A percentile compares a stretch with the other conserved stretches of the same genome.
Evolutionary conservation across 225 moss, liverwort and hornwort genomes (phyloP).

Genomic region (Neckera pumila): DNA sequence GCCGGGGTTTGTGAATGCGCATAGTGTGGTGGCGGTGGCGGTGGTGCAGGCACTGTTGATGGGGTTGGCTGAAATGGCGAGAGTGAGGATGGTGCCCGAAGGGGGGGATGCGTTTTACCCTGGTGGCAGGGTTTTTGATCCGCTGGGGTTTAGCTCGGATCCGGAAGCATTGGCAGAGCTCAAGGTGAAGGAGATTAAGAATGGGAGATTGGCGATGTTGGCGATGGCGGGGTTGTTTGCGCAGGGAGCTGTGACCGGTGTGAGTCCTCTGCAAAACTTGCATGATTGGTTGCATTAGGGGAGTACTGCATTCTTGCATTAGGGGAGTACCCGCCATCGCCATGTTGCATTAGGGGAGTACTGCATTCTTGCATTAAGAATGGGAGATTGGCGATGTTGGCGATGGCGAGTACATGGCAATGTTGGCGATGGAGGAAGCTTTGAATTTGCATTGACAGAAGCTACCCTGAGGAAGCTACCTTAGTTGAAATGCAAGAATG

Average conservation of each 20-base stretch:
- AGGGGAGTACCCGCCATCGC: no score
- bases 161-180: slow-evolving; percentile 29
- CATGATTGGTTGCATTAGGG: background rate
- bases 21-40: slow-evolving; percentile 21
- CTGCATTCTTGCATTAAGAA: no score
- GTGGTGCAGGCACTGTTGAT: slow-evolving; percentile 16
- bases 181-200: slow-evolving; percentile 49
- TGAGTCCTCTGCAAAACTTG: slow-evolving; percentile 26
- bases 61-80: slow-evolving; percentile 22
- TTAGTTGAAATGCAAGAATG: background rate
- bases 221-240: slow-evolving; percentile 45
- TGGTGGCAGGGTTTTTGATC: slow-evolving; percentile 31
- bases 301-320: no score
- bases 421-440: no score
- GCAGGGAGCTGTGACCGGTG: slow-evolving; percentile 23
- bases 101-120: slow-evolving; percentile 16
- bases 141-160: slow-evolving; percentile 24
- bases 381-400: no score
- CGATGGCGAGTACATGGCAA: no score
- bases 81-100: background rate
- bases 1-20: slow-evolving; percentile 18
- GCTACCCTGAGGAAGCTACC: background rate
- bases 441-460: background rate
- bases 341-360: no score
- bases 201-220: slow-evolving; percentile 36